A percentile compares a stretch with the other conserved stretches of the same genome.
Conservation (phyloP, 23 red algal genomes). For the Gracilaria domingensis region DNA sequence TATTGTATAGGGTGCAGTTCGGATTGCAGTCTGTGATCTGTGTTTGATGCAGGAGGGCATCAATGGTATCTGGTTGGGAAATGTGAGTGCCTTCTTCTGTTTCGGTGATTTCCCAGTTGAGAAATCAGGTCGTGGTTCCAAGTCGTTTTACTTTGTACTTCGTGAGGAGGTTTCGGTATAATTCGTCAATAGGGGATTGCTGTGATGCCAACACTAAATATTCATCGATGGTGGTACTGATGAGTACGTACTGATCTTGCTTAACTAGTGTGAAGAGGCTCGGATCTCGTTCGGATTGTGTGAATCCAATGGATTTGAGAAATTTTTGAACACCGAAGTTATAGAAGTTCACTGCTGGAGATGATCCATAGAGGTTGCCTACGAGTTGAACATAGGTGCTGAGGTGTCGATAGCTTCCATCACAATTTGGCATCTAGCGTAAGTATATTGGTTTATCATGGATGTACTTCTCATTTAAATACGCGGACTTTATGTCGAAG, state of each 20-base stretch:
- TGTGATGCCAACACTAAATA: not conserved
- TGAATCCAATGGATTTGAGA: not conserved
- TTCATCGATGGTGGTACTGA: not conserved
- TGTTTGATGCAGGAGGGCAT: not conserved
- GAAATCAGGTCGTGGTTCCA: not conserved
- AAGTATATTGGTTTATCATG: not conserved
- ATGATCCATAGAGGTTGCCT: not conserved
- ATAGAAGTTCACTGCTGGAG: not conserved
- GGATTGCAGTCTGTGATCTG: not conserved
- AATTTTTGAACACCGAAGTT: no score
- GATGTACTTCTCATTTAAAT: not conserved
- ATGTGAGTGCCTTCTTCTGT: not conserved
- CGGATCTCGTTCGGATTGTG: not conserved
- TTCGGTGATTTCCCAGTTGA: no score
- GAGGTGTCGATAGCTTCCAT: not conserved
- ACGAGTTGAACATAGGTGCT: not conserved
- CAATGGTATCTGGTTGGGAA: not conserved
- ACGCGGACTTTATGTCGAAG: not conserved
- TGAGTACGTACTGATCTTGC: not conserved
- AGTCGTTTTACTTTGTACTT: constrained; percentile 16
- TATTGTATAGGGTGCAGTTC: no score
- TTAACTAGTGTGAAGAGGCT: not conserved
- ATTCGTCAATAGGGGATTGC: not conserved
- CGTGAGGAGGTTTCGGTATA: not conserved
- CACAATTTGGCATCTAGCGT: not conserved